Evolutionary conservation across 2,329 filamentous ascomycete species (phyloP), one percentile per base, ranked within the genome.

Genomic region (Huntiella omanensis): DNA sequence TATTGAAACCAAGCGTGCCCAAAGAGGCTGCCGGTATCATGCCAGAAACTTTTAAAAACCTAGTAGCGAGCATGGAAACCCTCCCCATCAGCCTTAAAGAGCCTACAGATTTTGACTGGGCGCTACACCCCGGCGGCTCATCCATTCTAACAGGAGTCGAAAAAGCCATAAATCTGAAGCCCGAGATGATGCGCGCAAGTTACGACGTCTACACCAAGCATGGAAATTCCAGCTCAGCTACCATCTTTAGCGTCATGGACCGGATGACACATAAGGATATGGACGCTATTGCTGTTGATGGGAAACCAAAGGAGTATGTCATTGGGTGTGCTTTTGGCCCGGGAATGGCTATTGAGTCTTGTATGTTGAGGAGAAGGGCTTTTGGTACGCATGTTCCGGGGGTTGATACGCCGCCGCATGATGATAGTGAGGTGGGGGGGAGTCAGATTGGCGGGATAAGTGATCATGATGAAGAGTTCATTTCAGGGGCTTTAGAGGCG

Each of bases 271-370:
- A 62, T 16, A 72, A 73, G 53, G 71, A 75, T 7, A 77, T 77
- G 72, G 73, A 77, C 49, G 63, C 61, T 3, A 43, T 71, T 5
- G 70, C 71, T 0, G 70, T 71, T 0, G 65, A 57, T 1, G 70
- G 68, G 2, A 61, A 61, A 12, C 59, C 60, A 45, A 53, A 67
- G 33, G 73, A 80, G 40, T 71, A 75, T 48, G 67, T 83, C 4
- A 68, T 82, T 1, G 77, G 73, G 1, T 78, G 75, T 52, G 78
- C 77, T 2, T 83, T 83, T 55, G 79, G 79, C 0, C 79, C 79
- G 0, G 79, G 79, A 0, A 75, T 83, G 52, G 59, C 71, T 4
- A 68, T 82, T 28, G 78, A 83, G 61, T 78, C 78, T 70, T 77
- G 73, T 56, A 66, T 81, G 60, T 58, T 83, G 54, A 76, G 68